Evolutionary conservation across 2,329 filamentous ascomycete species (phyloP).

Genomic region (Cadophora gregata): DNA sequence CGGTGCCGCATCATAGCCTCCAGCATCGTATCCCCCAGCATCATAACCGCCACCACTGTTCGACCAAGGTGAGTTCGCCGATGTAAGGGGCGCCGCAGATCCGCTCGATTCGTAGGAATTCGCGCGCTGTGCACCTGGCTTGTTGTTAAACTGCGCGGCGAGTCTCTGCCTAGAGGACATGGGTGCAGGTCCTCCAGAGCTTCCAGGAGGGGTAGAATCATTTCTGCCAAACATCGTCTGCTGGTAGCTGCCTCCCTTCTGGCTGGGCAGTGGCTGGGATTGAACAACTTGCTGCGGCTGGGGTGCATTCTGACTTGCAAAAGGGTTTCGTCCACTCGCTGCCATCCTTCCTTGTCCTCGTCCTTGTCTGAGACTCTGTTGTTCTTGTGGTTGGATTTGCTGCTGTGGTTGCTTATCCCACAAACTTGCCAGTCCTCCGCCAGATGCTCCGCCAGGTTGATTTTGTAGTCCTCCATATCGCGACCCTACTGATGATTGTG

Average conservation of each 20-base stretch:
- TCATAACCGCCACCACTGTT: conserved; percentile 45
- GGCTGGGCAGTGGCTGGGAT: conserved; percentile 71
- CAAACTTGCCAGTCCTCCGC: conserved; percentile 57
- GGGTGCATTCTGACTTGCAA: conserved; percentile 26
- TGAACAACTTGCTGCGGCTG: conserved; percentile 40
- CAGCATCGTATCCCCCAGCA: conserved; percentile 44
- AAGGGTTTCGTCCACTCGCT: conserved; percentile 40
- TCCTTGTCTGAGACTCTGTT: conserved; percentile 54
- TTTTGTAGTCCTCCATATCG: conserved; percentile 56
- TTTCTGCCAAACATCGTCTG: conserved; percentile 49
- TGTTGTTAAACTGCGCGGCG: conserved; percentile 77
- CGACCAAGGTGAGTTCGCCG: conserved; percentile 19
- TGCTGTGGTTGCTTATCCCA: conserved; percentile 56
- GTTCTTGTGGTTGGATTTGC: conserved; percentile 41
- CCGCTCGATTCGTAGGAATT: conserved; percentile 38
- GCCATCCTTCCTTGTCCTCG: conserved; percentile 46
- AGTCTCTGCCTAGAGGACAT: conserved; percentile 75
- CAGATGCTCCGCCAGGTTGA: conserved; percentile 45
- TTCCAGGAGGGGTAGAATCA: conserved; percentile 31
- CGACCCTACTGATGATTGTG: conserved; percentile 55
- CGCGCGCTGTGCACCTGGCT: conserved; percentile 63
- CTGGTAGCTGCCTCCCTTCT: conserved; percentile 78
- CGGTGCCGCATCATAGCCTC: conserved; percentile 42
- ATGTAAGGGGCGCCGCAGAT: conserved; percentile 23
- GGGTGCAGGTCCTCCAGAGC: conserved; percentile 19